A percentile compares a stretch with the other conserved stretches of the same genome.
Evolutionary conservation across 768 basidiomycete species (phyloP).

Genomic region (Collybia mongolica): DNA sequence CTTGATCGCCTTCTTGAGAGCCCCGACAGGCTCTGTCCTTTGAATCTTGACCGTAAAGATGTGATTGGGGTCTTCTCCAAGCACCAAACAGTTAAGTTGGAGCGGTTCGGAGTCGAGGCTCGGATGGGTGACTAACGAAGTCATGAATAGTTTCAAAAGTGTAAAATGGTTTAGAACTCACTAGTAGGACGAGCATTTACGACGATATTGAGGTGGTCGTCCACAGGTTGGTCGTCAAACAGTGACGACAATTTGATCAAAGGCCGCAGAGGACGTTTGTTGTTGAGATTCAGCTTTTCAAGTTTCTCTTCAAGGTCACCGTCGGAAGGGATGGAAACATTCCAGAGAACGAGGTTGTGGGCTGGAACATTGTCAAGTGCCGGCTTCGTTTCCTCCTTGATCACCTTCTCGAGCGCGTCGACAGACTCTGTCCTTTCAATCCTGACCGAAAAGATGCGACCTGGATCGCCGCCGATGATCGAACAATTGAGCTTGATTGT

Average conservation of each 20-base stretch:
- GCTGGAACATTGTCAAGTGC: neutral
- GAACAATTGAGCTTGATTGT: neutral
- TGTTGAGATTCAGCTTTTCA: neutral
- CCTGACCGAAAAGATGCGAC: neutral
- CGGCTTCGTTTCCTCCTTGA: neutral
- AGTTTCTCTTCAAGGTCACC: neutral
- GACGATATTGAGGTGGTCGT: neutral
- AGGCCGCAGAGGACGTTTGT: neutral
- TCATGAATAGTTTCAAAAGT: neutral
- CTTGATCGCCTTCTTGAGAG: neutral
- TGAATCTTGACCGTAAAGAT: neutral
- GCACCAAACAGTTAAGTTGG: slow-evolving; percentile 1
- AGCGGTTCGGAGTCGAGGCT: neutral
- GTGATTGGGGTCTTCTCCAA: neutral
- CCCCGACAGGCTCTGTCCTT: neutral
- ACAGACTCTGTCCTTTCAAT: neutral
- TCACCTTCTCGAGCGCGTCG: neutral
- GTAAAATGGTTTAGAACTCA: neutral
- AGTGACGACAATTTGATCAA: neutral
- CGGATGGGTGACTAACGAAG: neutral
- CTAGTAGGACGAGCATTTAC: neutral
- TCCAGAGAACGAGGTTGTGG: slow-evolving; percentile 1
- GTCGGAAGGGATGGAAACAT: neutral
- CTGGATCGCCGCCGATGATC: neutral
- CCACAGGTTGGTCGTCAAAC: neutral